phyloP scores from a whole-genome alignment of 352 stramenopile species.

The Pythium sukuiense region DNA sequence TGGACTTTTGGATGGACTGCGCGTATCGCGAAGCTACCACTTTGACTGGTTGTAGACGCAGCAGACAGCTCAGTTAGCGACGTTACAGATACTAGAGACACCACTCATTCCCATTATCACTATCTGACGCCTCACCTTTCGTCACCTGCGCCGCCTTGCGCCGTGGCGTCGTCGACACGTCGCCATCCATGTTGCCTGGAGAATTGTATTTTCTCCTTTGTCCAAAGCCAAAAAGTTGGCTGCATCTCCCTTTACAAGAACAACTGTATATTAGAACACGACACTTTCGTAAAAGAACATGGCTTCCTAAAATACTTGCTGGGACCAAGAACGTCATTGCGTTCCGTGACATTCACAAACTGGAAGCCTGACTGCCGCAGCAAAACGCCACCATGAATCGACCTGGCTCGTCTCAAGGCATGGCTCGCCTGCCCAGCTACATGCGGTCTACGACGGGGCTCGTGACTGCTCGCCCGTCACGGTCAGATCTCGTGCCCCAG shows the following conservation, averaged over 20 bases:
- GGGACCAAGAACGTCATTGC: not conserved
- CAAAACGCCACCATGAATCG: conserved; percentile 5
- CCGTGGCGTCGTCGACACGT: conserved; percentile 9
- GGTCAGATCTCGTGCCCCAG: conserved; percentile 35
- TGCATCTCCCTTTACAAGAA: conserved; percentile 19
- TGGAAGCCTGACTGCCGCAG: too few species aligned
- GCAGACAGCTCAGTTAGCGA: not conserved
- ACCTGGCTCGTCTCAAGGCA: conserved; percentile 23
- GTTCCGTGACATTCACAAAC: too few species aligned
- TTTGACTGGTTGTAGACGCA: conserved; percentile 35
- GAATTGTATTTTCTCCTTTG: conserved; percentile 8
- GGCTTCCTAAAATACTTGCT: conserved; percentile 1
- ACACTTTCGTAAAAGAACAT: conserved; percentile 11
- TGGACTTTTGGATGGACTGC: conserved; percentile 49
- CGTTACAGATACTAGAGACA: not conserved
- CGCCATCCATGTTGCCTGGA: conserved; percentile 3
- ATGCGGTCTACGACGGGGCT: conserved; percentile 29
- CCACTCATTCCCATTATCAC: not conserved
- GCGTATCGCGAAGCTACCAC: conserved; percentile 63
- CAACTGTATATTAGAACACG: not conserved
- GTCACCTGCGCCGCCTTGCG: conserved; percentile 15
- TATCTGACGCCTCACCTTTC: conserved; percentile 17
- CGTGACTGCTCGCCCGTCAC: conserved; percentile 17
- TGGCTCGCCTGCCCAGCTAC: conserved; percentile 50
- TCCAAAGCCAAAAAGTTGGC: not conserved